Percentiles rank a stretch among this genome's conserved stretches.
These are phyloP conservation scores for Parmales sp. DNA, from an alignment of 108 stramenopile genomes.

Conservation along the genomic window DNA sequence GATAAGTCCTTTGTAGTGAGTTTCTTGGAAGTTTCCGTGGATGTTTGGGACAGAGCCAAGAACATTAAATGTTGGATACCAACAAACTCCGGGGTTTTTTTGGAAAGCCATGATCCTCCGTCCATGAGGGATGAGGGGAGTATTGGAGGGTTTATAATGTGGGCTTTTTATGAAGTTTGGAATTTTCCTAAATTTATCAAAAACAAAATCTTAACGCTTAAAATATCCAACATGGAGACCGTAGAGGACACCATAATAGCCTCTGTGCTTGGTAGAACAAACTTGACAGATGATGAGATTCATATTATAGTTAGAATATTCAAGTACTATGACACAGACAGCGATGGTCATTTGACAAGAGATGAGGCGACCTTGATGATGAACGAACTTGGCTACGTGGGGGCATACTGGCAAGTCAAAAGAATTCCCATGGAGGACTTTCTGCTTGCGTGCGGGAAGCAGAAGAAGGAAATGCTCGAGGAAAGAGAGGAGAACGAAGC, in stretches of 20 bases:
- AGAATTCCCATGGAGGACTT: neutral
- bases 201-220: neutral
- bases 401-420: neutral
- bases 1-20: too few species aligned
- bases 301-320: neutral
- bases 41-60: too few species aligned
- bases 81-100: too few species aligned
- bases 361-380: neutral
- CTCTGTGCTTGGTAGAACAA: neutral
- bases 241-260: neutral
- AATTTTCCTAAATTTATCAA: too few species aligned
- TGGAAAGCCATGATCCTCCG: too few species aligned
- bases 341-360: neutral
- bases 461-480: neutral
- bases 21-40: too few species aligned
- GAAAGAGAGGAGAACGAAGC: neutral
- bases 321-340: conserved; percentile 9
- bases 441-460: neutral
- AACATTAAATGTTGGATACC: too few species aligned
- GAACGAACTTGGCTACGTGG: neutral
- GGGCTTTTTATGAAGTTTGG: too few species aligned
- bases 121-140: too few species aligned
- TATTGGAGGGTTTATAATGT: too few species aligned
- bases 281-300: conserved; percentile 1
- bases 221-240: too few species aligned